A percentile compares a stretch with the other conserved stretches of the same genome.
Conservation (phyloP, 768 basidiomycete species). For the Kwoniella europaea region DNA sequence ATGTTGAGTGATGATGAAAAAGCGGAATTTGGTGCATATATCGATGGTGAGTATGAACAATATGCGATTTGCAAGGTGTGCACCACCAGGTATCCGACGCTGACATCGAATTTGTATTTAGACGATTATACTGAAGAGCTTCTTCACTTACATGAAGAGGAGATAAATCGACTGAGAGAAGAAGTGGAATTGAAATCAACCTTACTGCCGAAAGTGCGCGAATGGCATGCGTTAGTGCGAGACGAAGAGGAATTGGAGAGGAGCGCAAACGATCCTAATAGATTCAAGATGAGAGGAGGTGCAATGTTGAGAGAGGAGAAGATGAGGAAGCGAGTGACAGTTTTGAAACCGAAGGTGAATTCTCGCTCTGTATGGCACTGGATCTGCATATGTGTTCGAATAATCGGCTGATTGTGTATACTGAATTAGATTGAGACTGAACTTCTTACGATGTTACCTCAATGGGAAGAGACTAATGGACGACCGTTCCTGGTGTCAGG, state of each 20-base stretch:
- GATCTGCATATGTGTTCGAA: neutral
- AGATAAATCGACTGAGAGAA: conserved; percentile 78
- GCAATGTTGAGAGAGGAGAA: conserved; percentile 86
- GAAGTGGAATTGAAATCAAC: conserved; percentile 80
- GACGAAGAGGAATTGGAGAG: conserved; percentile 84
- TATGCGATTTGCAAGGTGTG: no score
- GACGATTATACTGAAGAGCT: conserved; percentile 90
- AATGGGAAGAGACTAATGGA: conserved; percentile 80
- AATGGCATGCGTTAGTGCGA: conserved; percentile 87
- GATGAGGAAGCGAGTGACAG: conserved; percentile 89
- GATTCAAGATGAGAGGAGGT: conserved; percentile 53
- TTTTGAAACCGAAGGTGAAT: conserved; percentile 88
- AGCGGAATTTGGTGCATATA: conserved; percentile 77
- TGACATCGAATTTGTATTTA: conserved; percentile 47
- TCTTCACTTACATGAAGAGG: conserved; percentile 79
- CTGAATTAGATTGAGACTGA: conserved; percentile 79
- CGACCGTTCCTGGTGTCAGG: conserved; percentile 84
- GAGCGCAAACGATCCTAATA: conserved; percentile 51
- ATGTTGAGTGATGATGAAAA: conserved; percentile 83
- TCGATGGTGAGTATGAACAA: conserved; percentile 68
- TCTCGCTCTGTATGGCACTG: neutral
- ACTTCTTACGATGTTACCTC: conserved; percentile 73
- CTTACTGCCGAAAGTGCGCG: conserved; percentile 74
- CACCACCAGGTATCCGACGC: no score
- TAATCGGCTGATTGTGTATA: neutral